Evolutionary conservation across 495 filamentous ascomycete species (phyloP), one percentile per base, ranked within the genome.

Genomic region (Trichoderma erinaceum): DNA sequence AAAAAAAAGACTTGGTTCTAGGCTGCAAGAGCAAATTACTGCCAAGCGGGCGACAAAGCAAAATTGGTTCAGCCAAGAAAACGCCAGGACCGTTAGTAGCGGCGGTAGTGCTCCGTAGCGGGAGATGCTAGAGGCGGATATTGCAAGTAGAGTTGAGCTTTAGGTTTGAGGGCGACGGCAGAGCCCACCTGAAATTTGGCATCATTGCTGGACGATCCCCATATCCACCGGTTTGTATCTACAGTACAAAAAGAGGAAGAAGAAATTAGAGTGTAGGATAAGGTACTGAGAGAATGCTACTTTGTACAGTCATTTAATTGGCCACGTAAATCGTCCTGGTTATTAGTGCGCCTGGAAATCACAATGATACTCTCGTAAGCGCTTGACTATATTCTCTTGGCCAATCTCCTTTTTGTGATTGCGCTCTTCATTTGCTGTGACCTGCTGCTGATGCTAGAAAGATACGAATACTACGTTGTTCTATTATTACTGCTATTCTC

Each of bases 91-190:
- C 35, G 35, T 38, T 21, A 23, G 18, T 21, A 23, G 48, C 4
- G n/a, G 18, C 48, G 48, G 48, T 52, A 21, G 48, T 23, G 48
- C 48, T 52, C 43, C 43, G 43, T 46, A 46, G 43, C 43, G 43
- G 43, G 43, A 25, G 10, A 32, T 29, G 56, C n/a, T 61, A 61
- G 56, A 61, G 25, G 56, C 56, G 56, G 56, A 61, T 61, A 61
- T 61, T 61, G 56, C 56, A 61, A 61, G 56, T 61, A 61, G 12
- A 61, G 56, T 61, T 61, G 56, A 15, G 23, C 56, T 35, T 29
- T 32, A 15, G 27, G 25, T 29, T 61, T 61, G 4, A 29, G 15
- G 56, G 23, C 3, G 29, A 29, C 52, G 56, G 56, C 56, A 32
- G 29, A 25, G 56, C 56, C n/a, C 29, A 29, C 23, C 21, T 52